Base-by-base conservation (phyloP, 495 filamentous ascomycete genomes). In the Chaetomium tenue region DNA sequence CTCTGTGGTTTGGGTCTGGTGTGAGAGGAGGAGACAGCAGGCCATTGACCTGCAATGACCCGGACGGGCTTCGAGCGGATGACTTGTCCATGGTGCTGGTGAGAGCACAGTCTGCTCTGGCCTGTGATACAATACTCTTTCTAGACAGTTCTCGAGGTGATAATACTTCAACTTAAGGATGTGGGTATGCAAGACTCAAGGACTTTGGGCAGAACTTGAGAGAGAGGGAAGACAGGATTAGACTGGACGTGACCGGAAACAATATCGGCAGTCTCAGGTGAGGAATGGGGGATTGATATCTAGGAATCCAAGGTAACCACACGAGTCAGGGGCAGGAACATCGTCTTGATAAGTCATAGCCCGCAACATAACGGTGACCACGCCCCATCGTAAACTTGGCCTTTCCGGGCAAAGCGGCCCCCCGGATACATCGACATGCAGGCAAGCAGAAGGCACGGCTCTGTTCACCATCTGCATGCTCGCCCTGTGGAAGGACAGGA, bases 21-120 rank as follows among this genome's bases (percentile, higher is more conserved):
- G 72, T 74, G 8, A 66, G 67, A 13, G 72, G 72, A 53, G 72
- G 72, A 1, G 72, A 73, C 37, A 63, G 54, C 1, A 63, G 48
- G 28, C 68, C 71, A 53, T 71, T 69, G 63, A 48, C 61, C 33
- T 64, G 61, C 52, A 68, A 58, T 50, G 54, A 50, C 51, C 42
- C 61, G 8, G 52, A 2, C 55, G 51, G 48, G 47, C 61, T 60
- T 2, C 33, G 50, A 13, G 25, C 15, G 26, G 54, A 40, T 11
- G 54, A 40, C 50, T 60, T 60, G 42, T 63, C 65, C 60, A 60
- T 60, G 20, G 48, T 56, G 60, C 20, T 44, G 60, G 51, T 13
- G 3, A 51, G 15, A 8, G 20, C 13, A 59, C 11, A 5, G 15
- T 18, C 26, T 30, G 20, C 47, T 61, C 42, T 9, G 33, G 26